Evolutionary conservation across 352 stramenopile species (phyloP), one percentile per base, ranked within the genome.

Genomic region (Plasmopara muralis): DNA sequence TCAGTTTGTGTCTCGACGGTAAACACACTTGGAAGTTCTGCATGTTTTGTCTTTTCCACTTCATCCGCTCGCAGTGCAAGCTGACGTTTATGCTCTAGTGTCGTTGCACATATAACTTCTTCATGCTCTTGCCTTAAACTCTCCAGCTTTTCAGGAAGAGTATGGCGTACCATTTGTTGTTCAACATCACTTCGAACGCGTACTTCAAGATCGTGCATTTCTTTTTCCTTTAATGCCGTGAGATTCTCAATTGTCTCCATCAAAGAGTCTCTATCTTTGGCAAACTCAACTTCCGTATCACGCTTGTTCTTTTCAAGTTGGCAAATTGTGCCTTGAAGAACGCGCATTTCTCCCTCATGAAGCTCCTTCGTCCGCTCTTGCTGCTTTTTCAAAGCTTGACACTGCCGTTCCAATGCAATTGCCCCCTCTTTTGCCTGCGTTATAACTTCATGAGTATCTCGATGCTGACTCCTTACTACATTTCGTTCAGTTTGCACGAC

Each of bases 351-450:
- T 14, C 50, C 37, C 14, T 68, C 58, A 25, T 68, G 60, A 6
- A 68, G 53, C 33, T 71, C 54, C 28, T 68, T 60, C 0, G 58
- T 18, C 12, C 38, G 35, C 13, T 61, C 57, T 49, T 68, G 63
- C 47, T 68, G 63, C 8, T 57, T 63, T 14, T 62, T 65, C 10
- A 65, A 31, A 14, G 47, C 54, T 30, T 58, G 53, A 12, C 50
- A 66, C 9, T 60, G 63, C 20, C 34, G 59, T 25, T 71, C 58
- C 1, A 68, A 35, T 16, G 37, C 50, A 8, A 47, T 15, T n/a
- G 54, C 55, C 6, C 45, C 49, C n/a, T 68, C 50, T 30, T 64
- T 64, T 12, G 60, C 60, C 28, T 68, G 55, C 5, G 35, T 9
- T 33, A 67, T 67, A 9, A 60, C 49, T 14, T 55, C 49, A 35